Evolutionary conservation across 2,329 filamentous ascomycete species (phyloP).

Genomic region (Paecilomyces fulvus): DNA sequence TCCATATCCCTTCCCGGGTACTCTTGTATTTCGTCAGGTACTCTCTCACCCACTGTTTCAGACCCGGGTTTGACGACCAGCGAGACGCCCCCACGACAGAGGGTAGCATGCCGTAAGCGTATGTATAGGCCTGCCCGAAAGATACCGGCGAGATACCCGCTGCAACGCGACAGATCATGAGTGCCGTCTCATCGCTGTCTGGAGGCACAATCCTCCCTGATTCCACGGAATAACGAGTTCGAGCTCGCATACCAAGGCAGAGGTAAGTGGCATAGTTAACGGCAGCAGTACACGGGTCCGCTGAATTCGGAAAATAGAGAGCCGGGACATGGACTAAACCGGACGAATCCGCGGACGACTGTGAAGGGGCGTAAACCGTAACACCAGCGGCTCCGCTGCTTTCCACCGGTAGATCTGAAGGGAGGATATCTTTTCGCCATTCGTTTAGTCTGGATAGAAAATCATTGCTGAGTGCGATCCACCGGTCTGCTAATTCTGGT

Average conservation of each 20-base stretch:
- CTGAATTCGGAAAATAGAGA: conserved; percentile 6
- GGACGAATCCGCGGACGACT: background rate
- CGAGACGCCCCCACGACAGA: conserved; percentile 8
- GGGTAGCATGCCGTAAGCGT: conserved; percentile 8
- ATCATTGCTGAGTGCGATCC: conserved; percentile 2
- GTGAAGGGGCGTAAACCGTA: conserved; percentile 3
- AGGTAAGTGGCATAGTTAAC: conserved; percentile 9
- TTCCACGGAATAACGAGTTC: conserved; percentile 5
- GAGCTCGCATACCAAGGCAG: conserved; percentile 7
- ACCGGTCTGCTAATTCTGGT: conserved; percentile 1
- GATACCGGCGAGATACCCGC: conserved; percentile 3
- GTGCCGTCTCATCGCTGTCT: conserved; percentile 5
- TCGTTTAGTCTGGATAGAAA: conserved; percentile 1
- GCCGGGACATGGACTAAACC: conserved; percentile 3
- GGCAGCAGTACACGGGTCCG: conserved; percentile 5
- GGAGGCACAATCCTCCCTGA: conserved; percentile 4
- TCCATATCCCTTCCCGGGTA: conserved; percentile 6
- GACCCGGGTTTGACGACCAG: conserved; percentile 6
- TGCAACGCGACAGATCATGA: conserved; percentile 8
- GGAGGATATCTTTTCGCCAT: conserved; percentile 3
- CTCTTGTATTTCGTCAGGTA: conserved; percentile 5
- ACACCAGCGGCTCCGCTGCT: conserved; percentile 2
- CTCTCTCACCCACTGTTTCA: conserved; percentile 5
- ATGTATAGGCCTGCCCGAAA: conserved; percentile 7
- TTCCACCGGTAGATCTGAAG: conserved; percentile 5